Conservation (phyloP, 2,329 filamentous ascomycete genomes). For the Bipolaris bicolor region DNA sequence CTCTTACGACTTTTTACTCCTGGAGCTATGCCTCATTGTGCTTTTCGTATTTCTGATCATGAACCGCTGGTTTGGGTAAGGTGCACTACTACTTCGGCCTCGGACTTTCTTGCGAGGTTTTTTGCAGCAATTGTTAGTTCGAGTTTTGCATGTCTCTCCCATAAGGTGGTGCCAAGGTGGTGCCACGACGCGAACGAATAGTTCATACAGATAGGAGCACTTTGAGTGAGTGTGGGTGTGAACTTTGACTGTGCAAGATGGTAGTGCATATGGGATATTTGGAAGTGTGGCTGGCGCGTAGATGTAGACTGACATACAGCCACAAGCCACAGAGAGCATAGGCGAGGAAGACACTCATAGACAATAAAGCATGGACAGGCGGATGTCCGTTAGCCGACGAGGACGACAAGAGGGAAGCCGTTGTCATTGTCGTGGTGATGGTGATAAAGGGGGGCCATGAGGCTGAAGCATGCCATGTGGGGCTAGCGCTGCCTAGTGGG, state of each 20-base stretch:
- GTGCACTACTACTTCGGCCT: not conserved
- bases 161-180: not conserved
- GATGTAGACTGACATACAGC: slow-evolving; percentile 1
- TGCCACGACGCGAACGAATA: not conserved
- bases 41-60: not conserved
- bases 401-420: slow-evolving; percentile 5
- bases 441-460: slow-evolving; percentile 1
- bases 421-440: slow-evolving; percentile 2
- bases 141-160: not conserved
- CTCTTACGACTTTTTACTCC: not conserved
- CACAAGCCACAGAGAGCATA: not conserved
- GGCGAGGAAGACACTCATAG: not conserved
- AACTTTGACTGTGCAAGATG: not conserved
- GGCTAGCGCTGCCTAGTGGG: slow-evolving; percentile 3
- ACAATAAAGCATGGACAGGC: not conserved
- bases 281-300: not conserved
- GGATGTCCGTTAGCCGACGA: not conserved
- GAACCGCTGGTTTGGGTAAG: slow-evolving; percentile 3
- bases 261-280: not conserved
- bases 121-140: not conserved
- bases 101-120: not conserved
- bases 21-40: not conserved
- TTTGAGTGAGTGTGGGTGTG: not conserved
- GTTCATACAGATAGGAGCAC: not conserved
- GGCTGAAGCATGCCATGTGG: slow-evolving; percentile 11